Evolutionary conservation across 176 grass and related monocot species (phyloP).

Genomic region (Carex myosuroides): DNA sequence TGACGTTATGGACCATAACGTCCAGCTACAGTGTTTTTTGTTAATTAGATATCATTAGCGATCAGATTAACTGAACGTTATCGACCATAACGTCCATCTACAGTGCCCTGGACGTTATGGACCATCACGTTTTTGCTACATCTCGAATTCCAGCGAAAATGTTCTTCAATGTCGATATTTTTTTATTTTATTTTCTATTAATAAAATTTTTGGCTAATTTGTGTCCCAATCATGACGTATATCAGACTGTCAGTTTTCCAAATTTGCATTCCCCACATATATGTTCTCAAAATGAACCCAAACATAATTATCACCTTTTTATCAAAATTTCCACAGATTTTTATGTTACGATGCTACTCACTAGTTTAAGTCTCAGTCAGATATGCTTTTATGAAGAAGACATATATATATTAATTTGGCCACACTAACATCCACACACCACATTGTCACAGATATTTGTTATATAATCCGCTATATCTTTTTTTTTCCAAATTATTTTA

Average conservation of each 20-base stretch:
- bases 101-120: too few species aligned
- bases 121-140: too few species aligned
- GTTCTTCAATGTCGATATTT: too few species aligned
- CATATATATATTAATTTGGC: not conserved
- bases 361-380: not conserved
- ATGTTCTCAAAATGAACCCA: not conserved
- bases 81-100: too few species aligned
- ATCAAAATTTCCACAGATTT: not conserved
- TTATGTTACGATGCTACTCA: not conserved
- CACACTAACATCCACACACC: not conserved
- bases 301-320: not conserved
- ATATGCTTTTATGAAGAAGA: not conserved
- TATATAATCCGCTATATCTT: not conserved
- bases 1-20: too few species aligned
- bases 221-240: not conserved
- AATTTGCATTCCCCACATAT: not conserved
- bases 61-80: too few species aligned
- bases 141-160: too few species aligned
- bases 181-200: too few species aligned
- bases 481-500: not conserved
- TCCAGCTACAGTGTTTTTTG: too few species aligned
- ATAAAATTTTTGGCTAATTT: too few species aligned
- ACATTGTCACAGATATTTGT: not conserved
- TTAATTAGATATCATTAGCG: too few species aligned
- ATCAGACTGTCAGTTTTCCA: not conserved